Conservation (phyloP, 208 protist species). For the Crithidia thermophila region DNA sequence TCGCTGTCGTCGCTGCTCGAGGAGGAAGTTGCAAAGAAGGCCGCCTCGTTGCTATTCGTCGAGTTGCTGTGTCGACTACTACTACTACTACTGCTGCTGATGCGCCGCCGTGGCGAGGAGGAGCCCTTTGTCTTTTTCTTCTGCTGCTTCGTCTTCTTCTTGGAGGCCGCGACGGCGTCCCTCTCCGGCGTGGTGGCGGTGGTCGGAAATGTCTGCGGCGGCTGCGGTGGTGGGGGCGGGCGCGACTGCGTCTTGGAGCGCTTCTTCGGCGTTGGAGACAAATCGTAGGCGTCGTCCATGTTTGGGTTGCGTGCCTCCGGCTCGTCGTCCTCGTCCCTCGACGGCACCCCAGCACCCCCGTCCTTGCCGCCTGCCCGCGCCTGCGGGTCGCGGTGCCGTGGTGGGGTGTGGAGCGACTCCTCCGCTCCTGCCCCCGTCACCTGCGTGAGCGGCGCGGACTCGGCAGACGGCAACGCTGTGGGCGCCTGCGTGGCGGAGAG, state of each 20-base stretch:
- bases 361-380: neutral
- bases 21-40: conserved; percentile 32
- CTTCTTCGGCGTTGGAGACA: conserved; percentile 57
- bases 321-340: conserved; percentile 5
- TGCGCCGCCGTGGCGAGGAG: neutral
- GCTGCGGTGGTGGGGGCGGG: neutral
- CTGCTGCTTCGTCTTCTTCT: neutral
- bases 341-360: neutral
- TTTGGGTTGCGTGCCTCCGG: conserved; percentile 15
- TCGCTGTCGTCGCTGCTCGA: conserved; percentile 2
- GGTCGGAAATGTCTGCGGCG: conserved; percentile 1
- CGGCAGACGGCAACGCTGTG: neutral
- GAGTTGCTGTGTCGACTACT: conserved; percentile 2
- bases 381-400: conserved; percentile 2
- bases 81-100: conserved; percentile 10
- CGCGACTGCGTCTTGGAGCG: conserved; percentile 56
- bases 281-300: conserved; percentile 23
- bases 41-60: conserved; percentile 26
- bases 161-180: neutral
- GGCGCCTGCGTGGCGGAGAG: conserved; percentile 1
- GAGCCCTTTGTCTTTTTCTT: neutral
- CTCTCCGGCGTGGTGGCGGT: neutral
- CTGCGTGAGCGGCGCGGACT: neutral
- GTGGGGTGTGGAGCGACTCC: neutral
- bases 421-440: neutral